A percentile compares a stretch with the other conserved stretches of the same genome.
Conservation (phyloP, 2,329 filamentous ascomycete genomes). For the Truncatella angustata region DNA sequence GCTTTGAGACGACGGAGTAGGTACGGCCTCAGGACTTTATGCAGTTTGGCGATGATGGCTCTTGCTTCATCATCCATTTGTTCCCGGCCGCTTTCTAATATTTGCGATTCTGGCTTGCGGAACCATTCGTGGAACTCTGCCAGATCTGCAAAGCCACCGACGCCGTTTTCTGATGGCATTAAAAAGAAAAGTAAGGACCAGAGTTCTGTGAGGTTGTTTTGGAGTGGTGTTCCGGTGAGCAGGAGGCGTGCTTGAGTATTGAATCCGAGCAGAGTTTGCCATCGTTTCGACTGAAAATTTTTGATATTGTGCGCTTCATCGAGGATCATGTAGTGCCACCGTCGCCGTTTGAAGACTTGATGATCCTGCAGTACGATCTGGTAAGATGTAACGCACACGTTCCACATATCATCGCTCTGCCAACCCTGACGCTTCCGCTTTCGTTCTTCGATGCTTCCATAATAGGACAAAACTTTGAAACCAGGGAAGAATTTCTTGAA, state of each 20-base stretch:
- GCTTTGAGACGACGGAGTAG: constrained; percentile 87
- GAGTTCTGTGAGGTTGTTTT: constrained; percentile 94
- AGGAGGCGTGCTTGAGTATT: constrained; percentile 85
- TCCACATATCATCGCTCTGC: constrained; percentile 92
- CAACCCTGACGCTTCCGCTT: constrained; percentile 89
- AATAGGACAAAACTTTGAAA: constrained; percentile 97
- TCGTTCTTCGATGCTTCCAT: constrained; percentile 89
- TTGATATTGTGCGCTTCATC: constrained; percentile 99
- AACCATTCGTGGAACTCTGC: constrained; percentile 97
- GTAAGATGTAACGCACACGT: constrained; percentile 97
- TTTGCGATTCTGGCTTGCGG: constrained; percentile 91
- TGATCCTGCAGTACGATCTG: constrained; percentile 94
- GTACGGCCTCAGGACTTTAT: constrained; percentile 91
- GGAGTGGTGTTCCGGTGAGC: constrained; percentile 89
- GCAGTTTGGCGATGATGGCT: constrained; percentile 87
- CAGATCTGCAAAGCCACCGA: constrained; percentile 90
- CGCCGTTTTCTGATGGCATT: constrained; percentile 85
- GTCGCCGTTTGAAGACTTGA: constrained; percentile 85
- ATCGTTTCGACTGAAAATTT: constrained; percentile 96
- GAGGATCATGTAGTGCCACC: constrained; percentile 97
- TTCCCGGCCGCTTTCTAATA: constrained; percentile 89
- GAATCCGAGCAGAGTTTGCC: constrained; percentile 93
- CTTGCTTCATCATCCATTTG: constrained; percentile 93
- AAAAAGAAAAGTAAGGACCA: constrained; percentile 97
- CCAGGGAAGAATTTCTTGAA: constrained; percentile 99